Evolutionary conservation across 2,329 filamentous ascomycete genomes (phyloP).

Genomic region (Tolypocladium ovalisporum): DNA sequence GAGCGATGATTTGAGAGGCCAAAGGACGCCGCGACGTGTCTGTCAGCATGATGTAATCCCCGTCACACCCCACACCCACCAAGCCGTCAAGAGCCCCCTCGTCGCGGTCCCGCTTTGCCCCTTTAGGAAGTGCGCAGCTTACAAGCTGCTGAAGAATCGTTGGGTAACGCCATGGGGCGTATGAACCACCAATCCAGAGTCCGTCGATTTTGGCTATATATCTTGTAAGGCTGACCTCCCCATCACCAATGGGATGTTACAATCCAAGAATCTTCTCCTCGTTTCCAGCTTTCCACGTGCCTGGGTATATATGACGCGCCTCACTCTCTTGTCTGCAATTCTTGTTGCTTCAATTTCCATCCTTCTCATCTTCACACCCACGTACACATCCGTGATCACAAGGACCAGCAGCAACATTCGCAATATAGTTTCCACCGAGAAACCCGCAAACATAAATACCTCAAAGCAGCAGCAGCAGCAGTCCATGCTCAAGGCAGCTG

Average conservation of each 20-base stretch:
- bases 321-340: slow-evolving; percentile 20
- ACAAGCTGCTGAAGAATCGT: slow-evolving; percentile 4
- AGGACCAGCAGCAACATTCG: slow-evolving; percentile 5
- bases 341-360: slow-evolving; percentile 27
- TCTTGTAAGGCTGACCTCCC: slow-evolving; percentile 1
- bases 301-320: slow-evolving; percentile 27
- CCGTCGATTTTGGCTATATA: neutral
- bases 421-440: slow-evolving; percentile 2
- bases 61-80: neutral
- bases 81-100: neutral
- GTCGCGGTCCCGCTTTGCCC: neutral
- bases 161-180: neutral
- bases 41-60: slow-evolving; percentile 3
- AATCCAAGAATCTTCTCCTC: slow-evolving; percentile 12
- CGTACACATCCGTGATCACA: slow-evolving; percentile 4
- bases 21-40: neutral
- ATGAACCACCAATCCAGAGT: neutral
- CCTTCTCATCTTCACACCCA: slow-evolving; percentile 17
- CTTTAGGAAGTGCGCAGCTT: neutral
- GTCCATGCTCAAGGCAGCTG: slow-evolving; percentile 24
- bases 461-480: slow-evolving; percentile 3
- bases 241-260: slow-evolving; percentile 10
- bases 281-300: slow-evolving; percentile 7
- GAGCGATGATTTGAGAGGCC: neutral
- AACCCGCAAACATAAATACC: neutral